Conservation (phyloP, 352 stramenopile species). For the Globisporangium alternatum region DNA sequence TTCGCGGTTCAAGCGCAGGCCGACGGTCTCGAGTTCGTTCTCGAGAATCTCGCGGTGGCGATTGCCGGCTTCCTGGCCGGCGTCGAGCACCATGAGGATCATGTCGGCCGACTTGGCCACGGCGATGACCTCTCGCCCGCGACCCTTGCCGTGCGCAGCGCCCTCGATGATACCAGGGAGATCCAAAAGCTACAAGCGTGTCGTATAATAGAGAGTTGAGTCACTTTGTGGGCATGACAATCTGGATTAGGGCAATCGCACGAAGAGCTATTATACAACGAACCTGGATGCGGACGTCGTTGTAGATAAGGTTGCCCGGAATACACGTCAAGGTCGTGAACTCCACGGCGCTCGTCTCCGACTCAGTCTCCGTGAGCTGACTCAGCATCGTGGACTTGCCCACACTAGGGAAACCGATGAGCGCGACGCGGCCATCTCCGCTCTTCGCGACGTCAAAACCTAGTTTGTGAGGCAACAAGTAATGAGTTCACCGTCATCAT, state of each 20-base stretch:
- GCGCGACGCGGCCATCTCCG: constrained; percentile 95
- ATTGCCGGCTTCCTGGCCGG: constrained; percentile 97
- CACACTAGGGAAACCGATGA: constrained; percentile 94
- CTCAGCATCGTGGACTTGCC: constrained; percentile 88
- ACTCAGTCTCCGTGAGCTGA: constrained; percentile 96
- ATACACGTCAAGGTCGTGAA: constrained; percentile 99
- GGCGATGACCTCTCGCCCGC: constrained; percentile 98
- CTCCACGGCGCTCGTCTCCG: constrained; percentile 95
- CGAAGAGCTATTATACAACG: not conserved
- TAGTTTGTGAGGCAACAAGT: constrained; percentile 16
- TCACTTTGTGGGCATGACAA: not conserved
- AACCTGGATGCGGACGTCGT: constrained; percentile 95
- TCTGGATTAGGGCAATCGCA: not conserved
- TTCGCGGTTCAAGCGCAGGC: constrained; percentile 96
- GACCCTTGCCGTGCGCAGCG: constrained; percentile 96
- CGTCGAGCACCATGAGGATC: constrained; percentile 99
- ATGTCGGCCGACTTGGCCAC: constrained; percentile 98
- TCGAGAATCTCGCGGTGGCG: constrained; percentile 96
- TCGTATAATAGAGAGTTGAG: not conserved
- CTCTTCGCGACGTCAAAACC: constrained; percentile 94
- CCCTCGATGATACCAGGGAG: constrained; percentile 99
- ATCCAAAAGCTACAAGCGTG: constrained; percentile 89
- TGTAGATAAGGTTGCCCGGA: constrained; percentile 95
- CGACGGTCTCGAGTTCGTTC: constrained; percentile 97
- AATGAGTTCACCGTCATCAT: no score